Base-by-base conservation (phyloP, 2,329 filamentous ascomycete species). In the Xylariomycetidae sp. region DNA sequence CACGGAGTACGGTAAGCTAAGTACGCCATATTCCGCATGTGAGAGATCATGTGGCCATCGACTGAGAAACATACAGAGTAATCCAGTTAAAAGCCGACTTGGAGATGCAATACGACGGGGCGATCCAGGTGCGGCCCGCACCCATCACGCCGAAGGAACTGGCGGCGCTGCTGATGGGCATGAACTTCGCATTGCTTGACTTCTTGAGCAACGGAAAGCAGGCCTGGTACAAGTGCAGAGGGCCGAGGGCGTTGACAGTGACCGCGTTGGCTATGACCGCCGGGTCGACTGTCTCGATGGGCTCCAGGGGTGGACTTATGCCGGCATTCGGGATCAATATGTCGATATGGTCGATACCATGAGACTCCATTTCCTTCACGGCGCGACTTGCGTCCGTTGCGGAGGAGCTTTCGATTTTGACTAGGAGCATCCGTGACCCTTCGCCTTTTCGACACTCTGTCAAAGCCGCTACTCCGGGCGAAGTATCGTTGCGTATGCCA, bases 281-380 rank as follows among this genome's bases (percentile, higher is more conserved):
- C 7, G 46, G 27, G 22, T 51, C 52, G 29, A 56, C 44, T 8
- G 57, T 51, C 20, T 60, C 61, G 8, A 49, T 36, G 3, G 47
- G 49, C 28, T 36, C 43, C 12, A 37, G 16, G 16, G 36, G 33
- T 9, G 44, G 40, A 26, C 52, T 46, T 3, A 54, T 45, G 2
- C 53, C 58, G 2, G 60, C 56, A 39, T 61, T 62, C 8, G 58
- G 55, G 25, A 62, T 49, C 13, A 62, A 36, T 16, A 57, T 37
- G 33, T 62, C 58, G 17, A 64, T 23, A 15, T 52, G 43, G 38
- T 38, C 18, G 27, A 61, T 41, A 5, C 47, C 52, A 8, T 50
- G 31, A 2, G 38, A 33, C 14, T 38, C 37, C 14, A 56, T 40
- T n/a, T 51, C 35, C 14, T 50, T 42, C 11, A 54, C 41, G 2